Evolutionary conservation across 2,329 filamentous ascomycete genomes (phyloP).

Genomic region (Teratosphaeria viscida): DNA sequence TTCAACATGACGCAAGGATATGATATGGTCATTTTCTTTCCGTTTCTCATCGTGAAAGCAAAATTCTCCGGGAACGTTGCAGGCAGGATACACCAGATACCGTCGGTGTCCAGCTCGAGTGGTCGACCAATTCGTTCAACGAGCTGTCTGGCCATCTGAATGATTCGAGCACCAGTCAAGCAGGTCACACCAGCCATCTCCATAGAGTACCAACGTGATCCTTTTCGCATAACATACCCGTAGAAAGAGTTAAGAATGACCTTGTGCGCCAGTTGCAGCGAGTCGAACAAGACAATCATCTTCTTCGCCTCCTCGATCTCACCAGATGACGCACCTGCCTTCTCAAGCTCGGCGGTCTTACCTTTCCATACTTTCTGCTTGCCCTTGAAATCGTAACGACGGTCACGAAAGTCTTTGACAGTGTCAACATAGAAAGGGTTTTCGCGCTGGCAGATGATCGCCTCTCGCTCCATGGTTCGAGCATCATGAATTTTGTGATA

Average conservation of each 20-base stretch:
- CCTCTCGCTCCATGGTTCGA: conserved; percentile 83
- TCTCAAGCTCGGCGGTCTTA: conserved; percentile 79
- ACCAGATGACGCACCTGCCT: conserved; percentile 59
- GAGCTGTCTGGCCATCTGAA: conserved; percentile 86
- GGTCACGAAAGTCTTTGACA: conserved; percentile 89
- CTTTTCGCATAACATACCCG: conserved; percentile 98
- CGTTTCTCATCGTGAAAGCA: conserved; percentile 83
- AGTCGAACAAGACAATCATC: conserved; percentile 96
- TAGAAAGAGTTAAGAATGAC: conserved; percentile 99
- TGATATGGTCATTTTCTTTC: conserved; percentile 92
- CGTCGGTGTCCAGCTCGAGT: conserved; percentile 90
- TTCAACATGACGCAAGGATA: conserved; percentile 99
- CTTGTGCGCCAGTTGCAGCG: conserved; percentile 91
- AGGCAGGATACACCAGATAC: conserved; percentile 99
- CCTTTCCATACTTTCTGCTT: conserved; percentile 98
- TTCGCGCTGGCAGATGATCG: conserved; percentile 95
- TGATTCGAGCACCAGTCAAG: conserved; percentile 89
- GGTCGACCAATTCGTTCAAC: conserved; percentile 90
- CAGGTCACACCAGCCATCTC: conserved; percentile 99
- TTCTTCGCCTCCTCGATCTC: conserved; percentile 95
- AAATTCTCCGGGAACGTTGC: conserved; percentile 96
- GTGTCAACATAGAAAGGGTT: conserved; percentile 98
- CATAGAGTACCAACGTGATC: conserved; percentile 97
- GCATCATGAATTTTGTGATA: conserved; percentile 98
- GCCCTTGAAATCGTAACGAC: conserved; percentile 96